A percentile compares a stretch with the other conserved stretches of the same genome.
These are phyloP conservation scores for Oenanthe sinensis DNA, from an alignment of 129 eudicot species.

Conservation along the genomic window DNA sequence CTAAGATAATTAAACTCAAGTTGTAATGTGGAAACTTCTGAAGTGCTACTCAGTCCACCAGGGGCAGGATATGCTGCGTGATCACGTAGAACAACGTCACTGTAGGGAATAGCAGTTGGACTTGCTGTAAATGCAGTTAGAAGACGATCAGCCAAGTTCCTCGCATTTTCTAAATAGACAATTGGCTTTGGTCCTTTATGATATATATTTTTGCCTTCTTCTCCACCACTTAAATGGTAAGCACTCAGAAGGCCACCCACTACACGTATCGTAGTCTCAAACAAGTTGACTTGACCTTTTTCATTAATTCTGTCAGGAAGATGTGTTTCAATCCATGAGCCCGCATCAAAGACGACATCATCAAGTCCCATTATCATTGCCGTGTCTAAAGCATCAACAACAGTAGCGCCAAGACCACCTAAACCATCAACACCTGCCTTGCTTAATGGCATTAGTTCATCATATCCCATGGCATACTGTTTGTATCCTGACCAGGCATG, in stretches of 20 bases:
- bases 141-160: constrained; percentile 70
- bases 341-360: constrained; percentile 74
- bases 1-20: constrained; percentile 94
- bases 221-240: constrained; percentile 78
- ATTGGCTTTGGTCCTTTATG: constrained; percentile 58
- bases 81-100: constrained; percentile 83
- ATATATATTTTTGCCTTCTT: constrained; percentile 28
- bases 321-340: constrained; percentile 83
- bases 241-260: constrained; percentile 97
- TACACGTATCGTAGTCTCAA: constrained; percentile 91
- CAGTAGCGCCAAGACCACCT: constrained; percentile 94
- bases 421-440: constrained; percentile 76
- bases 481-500: constrained; percentile 96
- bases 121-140: constrained; percentile 79
- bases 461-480: constrained; percentile 79
- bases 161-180: constrained; percentile 78
- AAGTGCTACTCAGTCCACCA: constrained; percentile 89
- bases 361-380: constrained; percentile 90
- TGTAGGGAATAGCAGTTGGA: constrained; percentile 78
- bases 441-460: constrained; percentile 88
- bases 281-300: constrained; percentile 88
- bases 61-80: constrained; percentile 75
- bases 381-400: constrained; percentile 91
- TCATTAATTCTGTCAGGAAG: constrained; percentile 55
- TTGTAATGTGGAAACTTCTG: constrained; percentile 89